Percentiles rank a stretch among this genome's conserved stretches.
phyloP scores from a whole-genome alignment of 2,329 filamentous ascomycete genomes.

The Trichoderma citrinoviride region DNA sequence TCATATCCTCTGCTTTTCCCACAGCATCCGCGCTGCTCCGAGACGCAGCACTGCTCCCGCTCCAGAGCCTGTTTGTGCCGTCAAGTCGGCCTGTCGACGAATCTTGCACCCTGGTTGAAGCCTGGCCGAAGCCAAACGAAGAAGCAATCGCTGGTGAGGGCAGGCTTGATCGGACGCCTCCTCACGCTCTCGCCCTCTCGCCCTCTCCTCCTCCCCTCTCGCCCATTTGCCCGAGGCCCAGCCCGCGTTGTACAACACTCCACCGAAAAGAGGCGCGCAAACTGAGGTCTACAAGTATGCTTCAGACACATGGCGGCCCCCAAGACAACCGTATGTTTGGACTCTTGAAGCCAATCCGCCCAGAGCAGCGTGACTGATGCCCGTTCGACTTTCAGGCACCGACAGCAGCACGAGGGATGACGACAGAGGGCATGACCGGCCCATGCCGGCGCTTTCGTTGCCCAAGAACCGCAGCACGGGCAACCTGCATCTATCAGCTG shows the following conservation, averaged over 20 bases:
- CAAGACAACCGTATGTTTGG: slow-evolving; percentile 40
- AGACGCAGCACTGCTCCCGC: neutral
- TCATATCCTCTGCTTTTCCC: slow-evolving; percentile 9
- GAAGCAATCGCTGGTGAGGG: neutral
- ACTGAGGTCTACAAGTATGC: slow-evolving; percentile 40
- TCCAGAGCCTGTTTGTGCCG: neutral
- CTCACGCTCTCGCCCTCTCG: neutral
- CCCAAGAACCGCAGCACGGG: slow-evolving; percentile 66
- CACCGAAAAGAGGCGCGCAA: slow-evolving; percentile 17
- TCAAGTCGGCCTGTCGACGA: slow-evolving; percentile 17
- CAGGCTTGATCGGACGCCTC: neutral
- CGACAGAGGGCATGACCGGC: slow-evolving; percentile 45
- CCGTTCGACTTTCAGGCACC: slow-evolving; percentile 31
- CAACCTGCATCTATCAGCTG: slow-evolving; percentile 52
- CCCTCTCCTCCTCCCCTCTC: no score
- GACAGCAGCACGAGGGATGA: slow-evolving; percentile 36
- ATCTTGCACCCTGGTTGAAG: slow-evolving; percentile 15
- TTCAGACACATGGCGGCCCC: slow-evolving; percentile 44
- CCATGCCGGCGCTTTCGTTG: slow-evolving; percentile 49
- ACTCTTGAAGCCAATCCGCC: slow-evolving; percentile 10
- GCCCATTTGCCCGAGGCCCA: neutral
- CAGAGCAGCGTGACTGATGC: slow-evolving; percentile 25
- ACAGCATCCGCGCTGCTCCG: slow-evolving; percentile 19
- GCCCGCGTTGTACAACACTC: slow-evolving; percentile 20
- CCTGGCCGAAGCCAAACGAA: neutral